These are phyloP conservation scores for Apiospora sp. DNA, from an alignment of 2,329 filamentous ascomycete genomes.

Conservation along the genomic window DNA sequence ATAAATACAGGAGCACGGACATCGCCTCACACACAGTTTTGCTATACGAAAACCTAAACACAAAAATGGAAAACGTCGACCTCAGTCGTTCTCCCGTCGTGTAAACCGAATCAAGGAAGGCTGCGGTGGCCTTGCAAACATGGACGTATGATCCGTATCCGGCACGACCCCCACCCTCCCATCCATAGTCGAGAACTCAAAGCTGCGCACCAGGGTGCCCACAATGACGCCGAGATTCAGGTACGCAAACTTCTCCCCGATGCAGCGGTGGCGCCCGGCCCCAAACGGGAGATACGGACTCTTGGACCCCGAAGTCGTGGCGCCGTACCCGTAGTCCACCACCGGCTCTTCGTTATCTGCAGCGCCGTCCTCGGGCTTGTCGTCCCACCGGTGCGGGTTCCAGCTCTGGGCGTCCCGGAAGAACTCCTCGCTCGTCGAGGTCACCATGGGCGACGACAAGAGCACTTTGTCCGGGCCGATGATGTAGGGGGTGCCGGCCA, in stretches of 20 bases:
- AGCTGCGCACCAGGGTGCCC: slow-evolving; percentile 65
- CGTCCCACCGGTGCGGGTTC: slow-evolving; percentile 72
- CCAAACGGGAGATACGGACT: slow-evolving; percentile 74
- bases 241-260: slow-evolving; percentile 80
- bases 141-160: slow-evolving; percentile 69
- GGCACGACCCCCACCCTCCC: slow-evolving; percentile 62
- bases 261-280: slow-evolving; percentile 75
- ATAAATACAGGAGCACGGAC: not conserved
- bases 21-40: not conserved
- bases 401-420: slow-evolving; percentile 67
- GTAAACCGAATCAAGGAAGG: slow-evolving; percentile 45
- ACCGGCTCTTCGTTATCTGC: slow-evolving; percentile 30
- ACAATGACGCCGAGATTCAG: slow-evolving; percentile 72
- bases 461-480: slow-evolving; percentile 59
- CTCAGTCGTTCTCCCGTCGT: slow-evolving; percentile 1
- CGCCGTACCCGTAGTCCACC: slow-evolving; percentile 41
- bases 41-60: too few relatives aligned
- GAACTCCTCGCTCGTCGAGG: slow-evolving; percentile 60
- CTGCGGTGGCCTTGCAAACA: slow-evolving; percentile 47
- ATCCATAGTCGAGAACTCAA: slow-evolving; percentile 65
- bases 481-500: slow-evolving; percentile 63
- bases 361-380: slow-evolving; percentile 22
- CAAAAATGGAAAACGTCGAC: too few relatives aligned
- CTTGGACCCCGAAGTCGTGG: slow-evolving; percentile 42
- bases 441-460: slow-evolving; percentile 54